Base-by-base conservation (phyloP, 2,329 filamentous ascomycete genomes). In the Xylariaceae sp. region DNA sequence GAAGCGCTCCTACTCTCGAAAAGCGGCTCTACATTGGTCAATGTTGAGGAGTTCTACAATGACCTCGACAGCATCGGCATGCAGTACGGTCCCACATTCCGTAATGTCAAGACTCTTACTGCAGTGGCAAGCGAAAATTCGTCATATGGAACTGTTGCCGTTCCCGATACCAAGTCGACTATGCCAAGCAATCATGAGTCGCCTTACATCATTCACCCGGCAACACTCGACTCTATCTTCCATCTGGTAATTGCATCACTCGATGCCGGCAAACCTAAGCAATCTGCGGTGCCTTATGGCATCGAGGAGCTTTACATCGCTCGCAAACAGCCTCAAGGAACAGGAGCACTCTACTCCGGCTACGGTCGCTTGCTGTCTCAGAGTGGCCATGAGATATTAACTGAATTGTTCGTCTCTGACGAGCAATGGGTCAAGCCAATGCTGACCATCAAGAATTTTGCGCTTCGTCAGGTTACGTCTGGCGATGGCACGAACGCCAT, bases 111-210 rank as follows among this genome's bases (percentile, higher is more conserved):
- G 3, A 57, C 61, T 11, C 54, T 66, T 2, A 52, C 65, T 10
- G 70, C 63, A 32, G 57, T 65, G 1, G 21, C 40, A 25, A 27
- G 29, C 2, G 49, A 59, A 19, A 56, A 60, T 14, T 47, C 58
- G 7, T 72, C 69, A 38, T 56, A 68, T 29, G 66, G 64, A 41
- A 64, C 60, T 3, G 57, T 79, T 4, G 56, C 59, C 6, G 63
- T 77, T 4, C 72, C 75, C 0, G 69, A 79, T 50, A 80, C 76
- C 2, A 71, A 63, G 51, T 63, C 70, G 3, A 68, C 64, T 36
- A 81, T 81, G 77, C 77, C 77, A 0, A 65, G 65, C 32, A 61
- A 68, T 12, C 79, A 73, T 42, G 77, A 80, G 55, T 79, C 71
- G 48, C 65, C 70, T 3, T 75, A 80, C 50, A 45, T 79, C 4